Conservation (phyloP, 73 alveolate species). For the Blepharisma japonicum region DNA sequence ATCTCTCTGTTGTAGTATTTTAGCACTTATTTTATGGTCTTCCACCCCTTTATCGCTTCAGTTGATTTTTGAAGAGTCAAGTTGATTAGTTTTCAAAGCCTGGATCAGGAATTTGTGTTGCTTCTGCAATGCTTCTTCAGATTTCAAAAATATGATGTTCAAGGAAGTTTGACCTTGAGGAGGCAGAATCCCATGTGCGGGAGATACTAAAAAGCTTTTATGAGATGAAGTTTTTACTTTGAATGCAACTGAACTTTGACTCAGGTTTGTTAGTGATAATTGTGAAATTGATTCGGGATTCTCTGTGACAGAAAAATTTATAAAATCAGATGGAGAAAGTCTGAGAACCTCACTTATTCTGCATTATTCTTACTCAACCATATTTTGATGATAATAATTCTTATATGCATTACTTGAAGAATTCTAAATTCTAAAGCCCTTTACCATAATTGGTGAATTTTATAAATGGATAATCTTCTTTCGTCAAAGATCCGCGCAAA, state of each 20-base stretch:
- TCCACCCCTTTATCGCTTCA: neutral
- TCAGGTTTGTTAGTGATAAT: neutral
- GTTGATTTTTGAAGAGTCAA: neutral
- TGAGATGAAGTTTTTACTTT: conserved; percentile 12
- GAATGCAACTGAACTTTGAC: conserved; percentile 6
- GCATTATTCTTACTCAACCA: too few species aligned
- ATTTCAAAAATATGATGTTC: neutral
- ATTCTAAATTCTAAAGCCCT: too few species aligned
- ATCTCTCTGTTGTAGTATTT: neutral
- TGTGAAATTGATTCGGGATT: neutral
- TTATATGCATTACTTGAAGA: too few species aligned
- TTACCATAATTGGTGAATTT: too few species aligned
- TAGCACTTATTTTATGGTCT: neutral
- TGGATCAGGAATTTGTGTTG: neutral
- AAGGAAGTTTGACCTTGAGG: neutral
- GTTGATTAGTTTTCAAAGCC: neutral
- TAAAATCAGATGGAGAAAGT: too few species aligned
- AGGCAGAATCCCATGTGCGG: neutral
- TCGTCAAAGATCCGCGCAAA: too few species aligned
- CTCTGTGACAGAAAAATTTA: too few species aligned
- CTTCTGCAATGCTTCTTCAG: conserved; percentile 3
- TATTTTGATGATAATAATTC: too few species aligned
- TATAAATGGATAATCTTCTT: too few species aligned
- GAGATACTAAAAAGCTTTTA: neutral
- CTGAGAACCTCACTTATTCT: too few species aligned